Evolutionary conservation across 1,284 basidiomycete species (phyloP).

Genomic region (Fomitopsis betulina): DNA sequence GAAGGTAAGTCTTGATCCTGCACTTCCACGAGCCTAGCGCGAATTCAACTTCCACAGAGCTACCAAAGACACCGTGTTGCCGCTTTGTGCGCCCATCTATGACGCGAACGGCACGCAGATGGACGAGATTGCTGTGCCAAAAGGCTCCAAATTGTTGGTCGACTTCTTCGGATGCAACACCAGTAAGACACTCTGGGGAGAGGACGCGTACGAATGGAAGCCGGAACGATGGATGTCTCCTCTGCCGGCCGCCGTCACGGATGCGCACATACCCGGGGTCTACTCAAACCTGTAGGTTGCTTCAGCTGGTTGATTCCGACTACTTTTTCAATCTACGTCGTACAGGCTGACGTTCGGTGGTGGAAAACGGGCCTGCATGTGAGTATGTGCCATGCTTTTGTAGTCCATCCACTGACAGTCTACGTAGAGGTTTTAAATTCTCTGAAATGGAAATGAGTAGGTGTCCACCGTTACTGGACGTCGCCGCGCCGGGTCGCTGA

Average conservation of each 20-base stretch:
- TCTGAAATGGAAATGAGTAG: slow-evolving; percentile 4
- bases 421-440: background rate
- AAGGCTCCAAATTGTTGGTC: slow-evolving; percentile 10
- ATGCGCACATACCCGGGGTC: slow-evolving; percentile 14
- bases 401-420: background rate
- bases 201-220: slow-evolving; percentile 18
- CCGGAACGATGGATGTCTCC: slow-evolving; percentile 18
- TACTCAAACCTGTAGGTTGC: slow-evolving; percentile 16
- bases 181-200: slow-evolving; percentile 16
- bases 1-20: background rate
- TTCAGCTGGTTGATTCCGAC: background rate
- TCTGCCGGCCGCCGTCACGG: slow-evolving; percentile 8
- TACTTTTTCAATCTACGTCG: background rate
- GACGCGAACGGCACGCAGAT: slow-evolving; percentile 12
- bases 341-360: slow-evolving; percentile 1
- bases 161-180: slow-evolving; percentile 13
- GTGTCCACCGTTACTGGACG: background rate
- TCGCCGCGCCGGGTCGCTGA: no score
- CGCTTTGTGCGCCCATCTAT: slow-evolving; percentile 10
- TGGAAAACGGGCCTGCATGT: slow-evolving; percentile 5
- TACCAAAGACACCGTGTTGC: slow-evolving; percentile 8
- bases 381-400: background rate
- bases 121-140: slow-evolving; percentile 10
- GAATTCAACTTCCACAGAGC: background rate
- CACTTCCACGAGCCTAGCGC: no score